Percentiles rank a stretch among this genome's conserved stretches.
Conservation (phyloP, 306 rosid genomes). For the Oxytropis ochrocephala region DNA sequence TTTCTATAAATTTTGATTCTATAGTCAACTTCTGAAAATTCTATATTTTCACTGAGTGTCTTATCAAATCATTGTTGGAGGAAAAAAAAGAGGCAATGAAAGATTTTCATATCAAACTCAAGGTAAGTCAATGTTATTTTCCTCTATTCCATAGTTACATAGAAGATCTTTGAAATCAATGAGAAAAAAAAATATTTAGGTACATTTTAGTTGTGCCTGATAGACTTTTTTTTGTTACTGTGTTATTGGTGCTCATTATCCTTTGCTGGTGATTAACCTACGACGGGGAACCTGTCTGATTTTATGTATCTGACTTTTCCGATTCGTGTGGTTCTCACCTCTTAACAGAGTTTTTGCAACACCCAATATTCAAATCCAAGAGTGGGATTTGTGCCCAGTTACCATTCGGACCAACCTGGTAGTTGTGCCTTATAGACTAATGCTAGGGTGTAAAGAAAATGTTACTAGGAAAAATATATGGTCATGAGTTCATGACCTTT, state of each 20-base stretch:
- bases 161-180: not conserved
- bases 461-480: not conserved
- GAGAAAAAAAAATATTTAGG: not conserved
- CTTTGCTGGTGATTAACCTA: too few species aligned
- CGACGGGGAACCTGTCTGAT: too few species aligned
- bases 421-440: too few species aligned
- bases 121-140: constrained; percentile 18
- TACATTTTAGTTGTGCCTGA: not conserved
- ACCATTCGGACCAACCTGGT: too few species aligned
- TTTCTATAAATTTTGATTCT: not conserved
- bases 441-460: not conserved
- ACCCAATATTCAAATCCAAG: too few species aligned
- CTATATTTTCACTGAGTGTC: not conserved
- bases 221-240: too few species aligned
- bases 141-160: not conserved
- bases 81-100: constrained; percentile 22
- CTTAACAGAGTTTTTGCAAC: too few species aligned
- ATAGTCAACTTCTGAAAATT: not conserved
- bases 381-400: too few species aligned
- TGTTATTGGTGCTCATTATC: too few species aligned
- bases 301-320: too few species aligned
- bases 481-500: not conserved
- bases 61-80: not conserved
- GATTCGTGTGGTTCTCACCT: too few species aligned
- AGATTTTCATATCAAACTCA: constrained; percentile 35